Evolutionary conservation across 192 early-diverging fungal species (phyloP), one percentile per base, ranked within the genome.

Genomic region (Coemansia sp.): DNA sequence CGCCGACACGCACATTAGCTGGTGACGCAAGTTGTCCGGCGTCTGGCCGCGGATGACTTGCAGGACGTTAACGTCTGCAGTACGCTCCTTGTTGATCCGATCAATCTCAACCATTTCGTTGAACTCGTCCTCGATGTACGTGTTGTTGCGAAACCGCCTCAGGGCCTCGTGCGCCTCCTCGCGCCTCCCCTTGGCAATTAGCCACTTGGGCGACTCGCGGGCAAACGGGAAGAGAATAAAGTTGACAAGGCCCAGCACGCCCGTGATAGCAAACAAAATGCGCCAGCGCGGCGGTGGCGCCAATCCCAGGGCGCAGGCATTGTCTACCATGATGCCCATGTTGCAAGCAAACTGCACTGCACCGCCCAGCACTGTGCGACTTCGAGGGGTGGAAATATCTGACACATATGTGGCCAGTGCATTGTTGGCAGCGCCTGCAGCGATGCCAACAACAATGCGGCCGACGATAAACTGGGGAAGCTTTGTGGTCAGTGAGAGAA

Each of bases 201-300:
- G 74, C 71, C 84, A 90, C 21, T 85, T 84, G 18, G 93, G 93
- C 14, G 86, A 87, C 56, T 95, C 93, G 36, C 87, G 87, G 15
- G 87, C 87, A 52, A 86, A 83, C 6, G 86, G 84, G 29, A 93
- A 76, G 52, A 92, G 43, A 6, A 65, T 34, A 66, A 79, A 70
- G 57, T 78, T 78, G 27, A 87, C 8, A 29, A 89, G 65, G 4
- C 84, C 80, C 15, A 90, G 83, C 11, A 85, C 59, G 1, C 75
- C 82, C 1, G 86, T 84, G 8, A 92, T 55, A 4, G 82, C 81
- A 62, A 91, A 83, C 53, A 90, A 76, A 15, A 85, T 56, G 37
- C 93, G 81, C 93, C 93, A 95, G 22, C 83, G 70, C 2, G 86
- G 84, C 9, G 88, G 71, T 27, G 26, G 65, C 8, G 82, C 72